Conservation (phyloP, 192 early-diverging fungal species). For the Rhizoclosmatium globosum region DNA sequence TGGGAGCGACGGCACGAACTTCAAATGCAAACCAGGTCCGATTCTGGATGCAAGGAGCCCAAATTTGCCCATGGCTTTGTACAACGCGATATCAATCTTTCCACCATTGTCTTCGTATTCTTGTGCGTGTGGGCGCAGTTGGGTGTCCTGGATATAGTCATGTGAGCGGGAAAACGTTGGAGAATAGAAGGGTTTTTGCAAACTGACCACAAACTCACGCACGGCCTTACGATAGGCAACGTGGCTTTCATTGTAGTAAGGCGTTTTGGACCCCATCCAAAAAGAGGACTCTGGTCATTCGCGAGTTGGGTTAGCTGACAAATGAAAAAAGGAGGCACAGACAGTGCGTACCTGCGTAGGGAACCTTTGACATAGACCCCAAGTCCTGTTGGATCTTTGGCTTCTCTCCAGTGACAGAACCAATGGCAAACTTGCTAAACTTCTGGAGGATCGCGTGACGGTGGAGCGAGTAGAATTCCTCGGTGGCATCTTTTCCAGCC, state of each 20-base stretch:
- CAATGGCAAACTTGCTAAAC: conserved; percentile 41
- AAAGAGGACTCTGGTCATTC: conserved; percentile 26
- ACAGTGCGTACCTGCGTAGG: conserved; percentile 13
- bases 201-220: conserved; percentile 46
- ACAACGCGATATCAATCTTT: conserved; percentile 34
- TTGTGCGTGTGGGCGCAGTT: conserved; percentile 29
- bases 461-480: conserved; percentile 88
- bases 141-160: conserved; percentile 1
- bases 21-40: conserved; percentile 58
- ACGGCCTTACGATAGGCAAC: conserved; percentile 49
- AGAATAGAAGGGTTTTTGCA: neutral
- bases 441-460: conserved; percentile 32
- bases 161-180: neutral
- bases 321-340: neutral
- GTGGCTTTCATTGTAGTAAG: conserved; percentile 57
- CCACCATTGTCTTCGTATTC: conserved; percentile 32
- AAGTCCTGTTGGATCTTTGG: conserved; percentile 44
- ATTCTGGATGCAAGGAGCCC: conserved; percentile 54
- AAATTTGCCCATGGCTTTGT: conserved; percentile 51
- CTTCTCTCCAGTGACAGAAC: conserved; percentile 47
- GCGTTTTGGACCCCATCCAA: conserved; percentile 38
- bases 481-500: conserved; percentile 80
- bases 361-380: conserved; percentile 36
- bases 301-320: conserved; percentile 27
- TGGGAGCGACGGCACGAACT: conserved; percentile 43